phyloP scores from a whole-genome alignment of 495 filamentous ascomycete genomes.

The Lepidopterella palustris region DNA sequence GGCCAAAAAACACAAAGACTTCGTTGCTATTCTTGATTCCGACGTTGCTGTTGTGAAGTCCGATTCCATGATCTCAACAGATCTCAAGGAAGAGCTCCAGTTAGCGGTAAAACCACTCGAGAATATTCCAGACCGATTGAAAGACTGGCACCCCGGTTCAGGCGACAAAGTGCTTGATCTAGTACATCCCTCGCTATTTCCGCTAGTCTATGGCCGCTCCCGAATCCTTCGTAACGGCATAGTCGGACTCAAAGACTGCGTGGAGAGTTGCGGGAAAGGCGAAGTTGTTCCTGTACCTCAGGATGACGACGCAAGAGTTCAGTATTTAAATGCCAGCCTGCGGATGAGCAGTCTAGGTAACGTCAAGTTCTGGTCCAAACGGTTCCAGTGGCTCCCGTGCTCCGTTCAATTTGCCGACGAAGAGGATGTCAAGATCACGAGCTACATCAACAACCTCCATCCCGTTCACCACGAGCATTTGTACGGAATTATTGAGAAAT shows the following conservation, averaged over 20 bases:
- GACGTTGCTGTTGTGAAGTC: slow-evolving; percentile 34
- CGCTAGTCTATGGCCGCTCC: slow-evolving; percentile 41
- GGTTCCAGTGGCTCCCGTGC: slow-evolving; percentile 40
- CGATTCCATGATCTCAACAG: slow-evolving; percentile 16
- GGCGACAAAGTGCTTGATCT: slow-evolving; percentile 32
- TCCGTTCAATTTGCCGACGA: slow-evolving; percentile 35
- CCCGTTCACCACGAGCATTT: slow-evolving; percentile 34
- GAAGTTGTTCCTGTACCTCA: slow-evolving; percentile 29
- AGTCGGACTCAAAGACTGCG: slow-evolving; percentile 32
- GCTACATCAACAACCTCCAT: slow-evolving; percentile 48
- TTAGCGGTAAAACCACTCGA: slow-evolving; percentile 13
- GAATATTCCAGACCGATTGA: slow-evolving; percentile 16
- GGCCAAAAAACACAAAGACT: slow-evolving; percentile 15
- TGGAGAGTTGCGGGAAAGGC: slow-evolving; percentile 30
- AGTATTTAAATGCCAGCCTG: neutral
- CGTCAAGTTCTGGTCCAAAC: slow-evolving; percentile 39
- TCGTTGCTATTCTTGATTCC: slow-evolving; percentile 15
- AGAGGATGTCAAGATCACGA: slow-evolving; percentile 33
- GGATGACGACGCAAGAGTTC: slow-evolving; percentile 12
- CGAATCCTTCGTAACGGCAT: slow-evolving; percentile 31
- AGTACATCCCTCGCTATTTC: slow-evolving; percentile 42
- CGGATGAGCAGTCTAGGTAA: neutral
- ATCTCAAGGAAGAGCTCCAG: slow-evolving; percentile 36
- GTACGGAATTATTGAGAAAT: slow-evolving; percentile 41
- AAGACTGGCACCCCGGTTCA: slow-evolving; percentile 24